Percentiles rank a stretch among this genome's conserved stretches.
These are phyloP conservation scores for Acanthamoeba culbertsoni DNA, from an alignment of 208 protist species.

Conservation along the genomic window DNA sequence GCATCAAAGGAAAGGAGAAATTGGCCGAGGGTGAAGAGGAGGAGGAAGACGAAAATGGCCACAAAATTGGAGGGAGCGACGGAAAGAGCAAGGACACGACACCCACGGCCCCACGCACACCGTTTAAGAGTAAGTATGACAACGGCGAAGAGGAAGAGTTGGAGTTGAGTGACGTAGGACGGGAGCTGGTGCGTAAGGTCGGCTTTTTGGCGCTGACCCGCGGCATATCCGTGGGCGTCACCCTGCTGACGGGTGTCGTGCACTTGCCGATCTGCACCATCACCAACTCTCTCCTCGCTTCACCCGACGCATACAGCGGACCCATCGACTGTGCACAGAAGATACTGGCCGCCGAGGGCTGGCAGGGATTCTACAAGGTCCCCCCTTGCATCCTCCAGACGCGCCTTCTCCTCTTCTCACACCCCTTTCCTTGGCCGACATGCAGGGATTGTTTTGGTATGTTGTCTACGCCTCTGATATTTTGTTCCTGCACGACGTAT, in stretches of 20 bases:
- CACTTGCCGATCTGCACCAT: constrained; percentile 2
- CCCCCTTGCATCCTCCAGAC: not conserved
- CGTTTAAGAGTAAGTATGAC: not conserved
- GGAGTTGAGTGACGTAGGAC: not conserved
- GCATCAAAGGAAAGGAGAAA: not conserved
- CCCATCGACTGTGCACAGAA: constrained; percentile 6
- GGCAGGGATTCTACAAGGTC: constrained; percentile 17
- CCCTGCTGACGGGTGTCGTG: not conserved
- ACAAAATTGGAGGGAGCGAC: not conserved
- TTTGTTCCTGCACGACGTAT: not conserved
- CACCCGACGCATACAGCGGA: not conserved
- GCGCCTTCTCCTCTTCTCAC: not conserved
- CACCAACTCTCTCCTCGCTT: not conserved
- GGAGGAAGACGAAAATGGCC: not conserved
- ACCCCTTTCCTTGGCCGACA: no score
- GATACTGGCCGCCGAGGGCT: not conserved
- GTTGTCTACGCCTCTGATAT: not conserved
- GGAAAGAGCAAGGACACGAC: not conserved
- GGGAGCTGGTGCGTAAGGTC: not conserved
- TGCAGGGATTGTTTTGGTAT: not conserved
- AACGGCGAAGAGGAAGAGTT: not conserved
- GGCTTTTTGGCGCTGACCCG: not conserved
- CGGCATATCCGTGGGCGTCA: not conserved
- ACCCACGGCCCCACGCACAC: not conserved
- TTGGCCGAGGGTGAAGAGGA: not conserved